These are phyloP conservation scores for Jamesozyma lodderae DNA, from an alignment of 805 yeast species.

Conservation along the genomic window DNA sequence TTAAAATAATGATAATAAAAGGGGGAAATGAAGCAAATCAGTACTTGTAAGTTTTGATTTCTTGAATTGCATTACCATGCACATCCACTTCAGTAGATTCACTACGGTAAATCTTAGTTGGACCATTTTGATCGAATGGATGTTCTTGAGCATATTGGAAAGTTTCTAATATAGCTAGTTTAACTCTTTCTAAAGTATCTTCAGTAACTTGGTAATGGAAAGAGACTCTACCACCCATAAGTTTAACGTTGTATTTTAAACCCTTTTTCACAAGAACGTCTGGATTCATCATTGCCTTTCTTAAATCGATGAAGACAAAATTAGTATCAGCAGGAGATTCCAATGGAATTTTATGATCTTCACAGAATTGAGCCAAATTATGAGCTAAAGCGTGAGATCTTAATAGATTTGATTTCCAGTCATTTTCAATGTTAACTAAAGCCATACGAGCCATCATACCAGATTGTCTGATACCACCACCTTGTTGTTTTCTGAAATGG, in stretches of 20 bases:
- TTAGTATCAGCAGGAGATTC: conserved; percentile 77
- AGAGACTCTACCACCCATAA: conserved; percentile 69
- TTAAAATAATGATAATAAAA: conserved; percentile 1
- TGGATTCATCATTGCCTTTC: conserved; percentile 46
- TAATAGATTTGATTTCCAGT: conserved; percentile 51
- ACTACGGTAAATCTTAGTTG: conserved; percentile 39
- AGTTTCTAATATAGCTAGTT: conserved; percentile 49
- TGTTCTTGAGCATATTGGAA: conserved; percentile 42
- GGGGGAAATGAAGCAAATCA: conserved; percentile 4
- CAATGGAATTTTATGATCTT: conserved; percentile 43
- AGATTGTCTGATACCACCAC: conserved; percentile 88
- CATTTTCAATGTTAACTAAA: conserved; percentile 62
- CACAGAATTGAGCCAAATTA: conserved; percentile 45
- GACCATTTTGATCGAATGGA: conserved; percentile 44
- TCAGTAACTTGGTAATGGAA: conserved; percentile 63
- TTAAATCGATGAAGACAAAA: conserved; percentile 67
- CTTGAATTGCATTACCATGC: conserved; percentile 24
- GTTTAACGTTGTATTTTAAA: conserved; percentile 48
- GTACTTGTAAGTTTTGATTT: conserved; percentile 28
- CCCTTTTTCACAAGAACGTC: conserved; percentile 45
- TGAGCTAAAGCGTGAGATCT: conserved; percentile 44
- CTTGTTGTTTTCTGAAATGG: conserved; percentile 84
- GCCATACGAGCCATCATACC: conserved; percentile 83
- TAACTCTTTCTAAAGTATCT: conserved; percentile 48
- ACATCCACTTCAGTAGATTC: conserved; percentile 30